These are phyloP conservation scores for Petasospora fabianii DNA, from an alignment of 1,139 yeast genomes.

Conservation along the genomic window DNA sequence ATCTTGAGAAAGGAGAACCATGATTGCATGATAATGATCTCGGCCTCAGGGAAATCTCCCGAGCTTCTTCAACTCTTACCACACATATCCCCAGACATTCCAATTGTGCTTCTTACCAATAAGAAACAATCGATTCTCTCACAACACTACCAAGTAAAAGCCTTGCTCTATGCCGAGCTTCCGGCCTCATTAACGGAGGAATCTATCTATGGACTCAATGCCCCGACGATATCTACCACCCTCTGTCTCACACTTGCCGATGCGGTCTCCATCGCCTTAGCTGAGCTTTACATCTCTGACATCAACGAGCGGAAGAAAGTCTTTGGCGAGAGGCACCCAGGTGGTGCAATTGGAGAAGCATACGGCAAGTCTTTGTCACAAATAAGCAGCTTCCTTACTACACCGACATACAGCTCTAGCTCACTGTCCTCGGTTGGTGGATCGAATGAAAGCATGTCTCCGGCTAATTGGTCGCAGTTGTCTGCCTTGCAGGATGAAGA, in stretches of 20 bases:
- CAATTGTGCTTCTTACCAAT: slow-evolving; percentile 64
- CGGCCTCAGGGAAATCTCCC: slow-evolving; percentile 83
- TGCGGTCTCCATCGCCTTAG: slow-evolving; percentile 68
- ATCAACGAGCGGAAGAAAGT: slow-evolving; percentile 45
- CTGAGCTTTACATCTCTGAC: slow-evolving; percentile 63
- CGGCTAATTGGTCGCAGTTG: slow-evolving; percentile 12
- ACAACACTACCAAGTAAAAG: slow-evolving; percentile 41
- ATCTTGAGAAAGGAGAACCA: slow-evolving; percentile 47
- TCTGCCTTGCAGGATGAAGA: slow-evolving; percentile 7
- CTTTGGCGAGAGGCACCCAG: slow-evolving; percentile 79
- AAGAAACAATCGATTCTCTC: slow-evolving; percentile 46
- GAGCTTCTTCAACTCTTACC: slow-evolving; percentile 56
- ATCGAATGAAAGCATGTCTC: slow-evolving; percentile 2
- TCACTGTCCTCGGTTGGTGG: slow-evolving; percentile 12
- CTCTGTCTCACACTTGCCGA: slow-evolving; percentile 75
- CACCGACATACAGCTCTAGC: slow-evolving; percentile 10
- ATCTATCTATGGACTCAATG: slow-evolving; percentile 70
- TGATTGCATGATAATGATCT: slow-evolving; percentile 64
- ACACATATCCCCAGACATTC: slow-evolving; percentile 51
- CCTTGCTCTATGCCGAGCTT: slow-evolving; percentile 60
- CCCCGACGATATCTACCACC: slow-evolving; percentile 85
- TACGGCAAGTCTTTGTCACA: slow-evolving; percentile 23
- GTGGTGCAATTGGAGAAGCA: slow-evolving; percentile 79
- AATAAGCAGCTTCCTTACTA: slow-evolving; percentile 12
- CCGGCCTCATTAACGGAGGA: slow-evolving; percentile 63